Conservation (phyloP, 1,284 basidiomycete genomes). For the Hemileia vastatrix region DNA sequence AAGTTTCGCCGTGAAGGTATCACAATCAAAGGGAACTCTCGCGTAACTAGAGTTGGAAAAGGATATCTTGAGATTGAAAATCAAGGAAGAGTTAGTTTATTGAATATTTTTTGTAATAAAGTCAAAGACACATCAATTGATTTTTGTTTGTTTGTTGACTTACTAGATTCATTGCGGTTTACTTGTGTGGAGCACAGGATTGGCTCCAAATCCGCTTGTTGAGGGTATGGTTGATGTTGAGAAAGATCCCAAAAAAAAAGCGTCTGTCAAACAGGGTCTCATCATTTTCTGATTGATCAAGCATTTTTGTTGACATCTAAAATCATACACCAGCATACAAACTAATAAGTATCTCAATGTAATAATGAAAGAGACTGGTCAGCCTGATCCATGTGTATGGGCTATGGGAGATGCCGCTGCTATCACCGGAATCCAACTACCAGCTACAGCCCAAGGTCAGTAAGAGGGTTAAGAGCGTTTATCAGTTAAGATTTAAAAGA, state of each 20-base stretch:
- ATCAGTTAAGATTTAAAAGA: too few relatives aligned
- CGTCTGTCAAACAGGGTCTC: constrained; percentile 46
- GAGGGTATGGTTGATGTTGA: constrained; percentile 53
- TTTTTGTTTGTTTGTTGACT: too few relatives aligned
- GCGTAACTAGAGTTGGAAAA: constrained; percentile 27
- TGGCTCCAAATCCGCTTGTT: constrained; percentile 68
- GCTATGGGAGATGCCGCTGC: constrained; percentile 63
- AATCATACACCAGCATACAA: constrained; percentile 49
- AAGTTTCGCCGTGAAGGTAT: constrained; percentile 32
- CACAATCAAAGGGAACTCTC: constrained; percentile 25
- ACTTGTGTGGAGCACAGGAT: constrained; percentile 75
- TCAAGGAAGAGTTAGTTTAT: constrained; percentile 30
- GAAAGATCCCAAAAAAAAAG: constrained; percentile 57
- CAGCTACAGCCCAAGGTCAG: constrained; percentile 63
- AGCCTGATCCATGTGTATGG: constrained; percentile 29
- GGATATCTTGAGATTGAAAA: constrained; percentile 29
- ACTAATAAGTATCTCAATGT: constrained; percentile 57
- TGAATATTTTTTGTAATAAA: neutral
- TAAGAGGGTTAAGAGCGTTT: too few relatives aligned
- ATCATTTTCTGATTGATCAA: constrained; percentile 26
- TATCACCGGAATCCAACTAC: constrained; percentile 47
- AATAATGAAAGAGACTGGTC: constrained; percentile 36
- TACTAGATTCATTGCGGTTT: constrained; percentile 68
- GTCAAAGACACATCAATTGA: too few relatives aligned
- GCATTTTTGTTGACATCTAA: constrained; percentile 22